These are phyloP conservation scores for Mycothermus thermophilus DNA, from an alignment of 495 filamentous ascomycete species.

Conservation along the genomic window DNA sequence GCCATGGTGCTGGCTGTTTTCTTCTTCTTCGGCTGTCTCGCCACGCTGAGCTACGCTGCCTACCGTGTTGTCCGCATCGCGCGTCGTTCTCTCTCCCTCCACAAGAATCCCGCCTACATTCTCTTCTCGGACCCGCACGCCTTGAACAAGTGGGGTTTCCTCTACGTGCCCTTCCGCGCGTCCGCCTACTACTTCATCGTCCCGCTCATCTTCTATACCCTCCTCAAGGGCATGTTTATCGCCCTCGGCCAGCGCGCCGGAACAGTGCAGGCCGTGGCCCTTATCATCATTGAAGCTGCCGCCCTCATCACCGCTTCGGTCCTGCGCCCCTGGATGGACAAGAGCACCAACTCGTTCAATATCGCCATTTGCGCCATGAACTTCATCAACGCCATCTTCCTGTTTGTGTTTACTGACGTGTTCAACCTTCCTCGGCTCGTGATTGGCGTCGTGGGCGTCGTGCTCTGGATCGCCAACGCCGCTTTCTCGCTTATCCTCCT, in stretches of 20 bases:
- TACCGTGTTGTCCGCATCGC: conserved; percentile 83
- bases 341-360: conserved; percentile 95
- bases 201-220: conserved; percentile 61
- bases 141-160: conserved; percentile 96
- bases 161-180: conserved; percentile 94
- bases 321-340: conserved; percentile 95
- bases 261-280: conserved; percentile 68
- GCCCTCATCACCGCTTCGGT: conserved; percentile 68
- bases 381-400: conserved; percentile 79
- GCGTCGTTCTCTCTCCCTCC: conserved; percentile 73
- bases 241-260: conserved; percentile 62
- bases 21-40: conserved; percentile 71
- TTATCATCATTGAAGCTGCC: conserved; percentile 73
- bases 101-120: conserved; percentile 95
- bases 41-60: conserved; percentile 73
- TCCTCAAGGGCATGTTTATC: conserved; percentile 86
- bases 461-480: conserved; percentile 89
- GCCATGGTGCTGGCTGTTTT: conserved; percentile 81
- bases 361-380: conserved; percentile 83
- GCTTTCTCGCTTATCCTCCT: conserved; percentile 75
- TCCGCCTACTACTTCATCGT: conserved; percentile 96
- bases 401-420: conserved; percentile 70
- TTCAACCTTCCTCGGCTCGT: conserved; percentile 78
- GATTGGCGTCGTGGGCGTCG: conserved; percentile 82
- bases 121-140: conserved; percentile 87